These are phyloP conservation scores for Aspergillus vadensis DNA, from an alignment of 2,329 filamentous ascomycete genomes.

Conservation along the genomic window DNA sequence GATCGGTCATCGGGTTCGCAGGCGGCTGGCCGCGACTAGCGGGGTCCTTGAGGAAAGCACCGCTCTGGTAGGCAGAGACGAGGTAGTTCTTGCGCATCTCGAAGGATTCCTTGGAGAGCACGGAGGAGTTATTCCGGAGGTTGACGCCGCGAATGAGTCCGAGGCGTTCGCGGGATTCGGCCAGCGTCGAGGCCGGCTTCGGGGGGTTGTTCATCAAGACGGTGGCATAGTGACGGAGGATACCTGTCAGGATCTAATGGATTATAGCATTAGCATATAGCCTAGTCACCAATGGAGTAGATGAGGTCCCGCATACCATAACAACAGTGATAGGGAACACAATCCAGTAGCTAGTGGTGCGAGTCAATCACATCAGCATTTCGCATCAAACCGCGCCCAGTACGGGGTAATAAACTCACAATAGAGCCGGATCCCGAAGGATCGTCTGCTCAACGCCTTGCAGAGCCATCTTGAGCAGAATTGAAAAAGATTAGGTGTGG, in stretches of 20 bases:
- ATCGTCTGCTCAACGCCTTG: slow-evolving; percentile 88
- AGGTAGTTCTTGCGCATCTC: slow-evolving; percentile 77
- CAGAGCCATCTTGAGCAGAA: slow-evolving; percentile 65
- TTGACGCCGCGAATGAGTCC: slow-evolving; percentile 80
- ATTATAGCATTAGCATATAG: not conserved
- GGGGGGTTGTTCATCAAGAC: slow-evolving; percentile 84
- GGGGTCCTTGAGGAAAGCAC: slow-evolving; percentile 86
- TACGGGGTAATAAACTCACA: slow-evolving; percentile 61
- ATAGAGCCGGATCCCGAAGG: slow-evolving; percentile 95
- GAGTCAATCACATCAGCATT: not conserved
- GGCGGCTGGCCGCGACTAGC: slow-evolving; percentile 82
- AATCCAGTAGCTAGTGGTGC: slow-evolving; percentile 86
- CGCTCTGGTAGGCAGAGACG: slow-evolving; percentile 78
- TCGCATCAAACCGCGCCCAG: not conserved
- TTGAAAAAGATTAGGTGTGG: not conserved
- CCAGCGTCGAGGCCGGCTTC: slow-evolving; percentile 70
- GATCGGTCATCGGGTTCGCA: slow-evolving; percentile 92
- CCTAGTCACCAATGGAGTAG: not conserved
- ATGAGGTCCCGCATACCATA: slow-evolving; percentile 63
- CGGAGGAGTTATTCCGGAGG: slow-evolving; percentile 79
- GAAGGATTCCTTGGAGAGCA: slow-evolving; percentile 77
- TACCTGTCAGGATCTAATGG: slow-evolving; percentile 78
- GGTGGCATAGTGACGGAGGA: slow-evolving; percentile 93
- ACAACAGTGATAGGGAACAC: slow-evolving; percentile 95
- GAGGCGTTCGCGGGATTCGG: slow-evolving; percentile 73